These are phyloP conservation scores for Heimioporus retisporus DNA, from an alignment of 1,284 basidiomycete genomes.

Conservation along the genomic window DNA sequence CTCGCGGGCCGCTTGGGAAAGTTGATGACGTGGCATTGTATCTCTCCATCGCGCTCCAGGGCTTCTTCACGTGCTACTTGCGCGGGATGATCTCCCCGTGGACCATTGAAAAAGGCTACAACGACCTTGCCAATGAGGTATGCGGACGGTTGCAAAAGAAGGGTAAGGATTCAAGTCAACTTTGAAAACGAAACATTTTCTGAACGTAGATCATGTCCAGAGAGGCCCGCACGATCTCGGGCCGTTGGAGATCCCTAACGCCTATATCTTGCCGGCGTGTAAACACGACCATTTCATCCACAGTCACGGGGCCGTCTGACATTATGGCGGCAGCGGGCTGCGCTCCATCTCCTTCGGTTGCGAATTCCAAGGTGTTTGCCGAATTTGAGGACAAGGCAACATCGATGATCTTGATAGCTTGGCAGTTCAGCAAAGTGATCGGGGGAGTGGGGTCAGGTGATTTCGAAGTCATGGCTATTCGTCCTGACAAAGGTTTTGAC, in stretches of 20 bases:
- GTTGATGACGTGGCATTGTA: slow-evolving; percentile 6
- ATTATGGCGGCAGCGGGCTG: slow-evolving; percentile 19
- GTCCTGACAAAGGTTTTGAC: slow-evolving; percentile 10
- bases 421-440: slow-evolving; percentile 19
- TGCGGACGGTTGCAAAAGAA: slow-evolving; percentile 14
- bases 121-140: slow-evolving; percentile 2
- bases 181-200: background rate
- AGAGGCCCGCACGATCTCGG: slow-evolving; percentile 14
- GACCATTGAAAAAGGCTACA: slow-evolving; percentile 15
- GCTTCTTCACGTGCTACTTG: slow-evolving; percentile 10
- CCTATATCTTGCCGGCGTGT: slow-evolving; percentile 17
- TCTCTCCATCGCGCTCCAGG: slow-evolving; percentile 23
- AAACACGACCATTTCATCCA: background rate
- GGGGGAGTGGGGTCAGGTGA: slow-evolving; percentile 23
- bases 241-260: slow-evolving; percentile 26
- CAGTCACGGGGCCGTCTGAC: slow-evolving; percentile 15
- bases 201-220: slow-evolving; percentile 10
- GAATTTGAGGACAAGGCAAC: slow-evolving; percentile 17
- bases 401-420: slow-evolving; percentile 16
- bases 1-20: slow-evolving; percentile 4
- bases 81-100: slow-evolving; percentile 18
- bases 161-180: slow-evolving; percentile 4
- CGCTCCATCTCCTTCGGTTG: slow-evolving; percentile 1
- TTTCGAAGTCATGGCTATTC: slow-evolving; percentile 16
- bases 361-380: slow-evolving; percentile 7